Conservation (phyloP, 805 yeast species). For the Saccharomyces mikatae region DNA sequence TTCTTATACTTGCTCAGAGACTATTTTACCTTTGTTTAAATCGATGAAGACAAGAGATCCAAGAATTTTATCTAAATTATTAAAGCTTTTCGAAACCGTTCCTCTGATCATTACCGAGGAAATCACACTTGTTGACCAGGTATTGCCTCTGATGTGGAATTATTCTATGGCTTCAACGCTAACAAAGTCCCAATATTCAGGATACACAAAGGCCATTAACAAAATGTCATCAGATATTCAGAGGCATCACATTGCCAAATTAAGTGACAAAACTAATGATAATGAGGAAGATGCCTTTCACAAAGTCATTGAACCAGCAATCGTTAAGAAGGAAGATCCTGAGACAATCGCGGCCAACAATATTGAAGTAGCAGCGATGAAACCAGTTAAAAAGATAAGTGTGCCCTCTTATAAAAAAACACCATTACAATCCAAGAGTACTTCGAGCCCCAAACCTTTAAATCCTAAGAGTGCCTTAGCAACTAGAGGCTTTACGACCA, state of each 20-base stretch:
- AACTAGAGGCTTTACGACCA: background rate
- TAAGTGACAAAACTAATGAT: constrained; percentile 20
- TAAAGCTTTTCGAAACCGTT: constrained; percentile 35
- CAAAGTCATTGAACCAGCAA: constrained; percentile 16
- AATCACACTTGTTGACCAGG: constrained; percentile 40
- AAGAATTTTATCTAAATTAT: constrained; percentile 45
- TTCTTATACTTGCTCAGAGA: constrained; percentile 62
- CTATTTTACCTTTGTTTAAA: constrained; percentile 68
- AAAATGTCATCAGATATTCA: constrained; percentile 39
- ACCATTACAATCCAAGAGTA: background rate
- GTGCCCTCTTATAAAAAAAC: background rate
- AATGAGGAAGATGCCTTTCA: constrained; percentile 21
- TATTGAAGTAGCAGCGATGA: constrained; percentile 19
- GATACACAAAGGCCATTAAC: constrained; percentile 34
- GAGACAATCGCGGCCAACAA: constrained; percentile 21
- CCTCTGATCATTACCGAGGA: constrained; percentile 40
- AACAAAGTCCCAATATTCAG: constrained; percentile 35
- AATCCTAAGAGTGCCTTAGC: constrained; percentile 1
- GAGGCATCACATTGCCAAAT: constrained; percentile 31
- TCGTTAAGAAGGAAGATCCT: constrained; percentile 12
- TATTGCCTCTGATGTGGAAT: constrained; percentile 46
- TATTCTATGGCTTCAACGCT: constrained; percentile 41
- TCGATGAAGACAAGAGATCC: constrained; percentile 72
- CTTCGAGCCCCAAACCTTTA: background rate
- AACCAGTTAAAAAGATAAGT: constrained; percentile 15